These are phyloP conservation scores for Cystobasidium tubakii DNA, from an alignment of 768 basidiomycete species.

Conservation along the genomic window DNA sequence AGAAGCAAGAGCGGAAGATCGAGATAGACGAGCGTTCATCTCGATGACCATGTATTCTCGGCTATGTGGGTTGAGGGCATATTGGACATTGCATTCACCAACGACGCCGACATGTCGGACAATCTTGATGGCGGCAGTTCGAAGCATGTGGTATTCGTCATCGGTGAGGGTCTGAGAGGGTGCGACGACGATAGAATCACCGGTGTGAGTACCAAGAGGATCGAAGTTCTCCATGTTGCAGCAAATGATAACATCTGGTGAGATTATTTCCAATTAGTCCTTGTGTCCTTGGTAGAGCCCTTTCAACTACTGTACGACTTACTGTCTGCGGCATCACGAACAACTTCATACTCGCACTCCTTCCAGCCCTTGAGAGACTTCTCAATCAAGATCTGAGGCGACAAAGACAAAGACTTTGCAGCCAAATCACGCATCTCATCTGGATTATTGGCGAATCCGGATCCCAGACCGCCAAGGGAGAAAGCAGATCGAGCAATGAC, in stretches of 20 bases:
- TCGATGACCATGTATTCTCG: constrained; percentile 98
- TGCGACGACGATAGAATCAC: constrained; percentile 98
- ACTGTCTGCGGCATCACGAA: constrained; percentile 85
- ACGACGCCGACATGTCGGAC: constrained; percentile 66
- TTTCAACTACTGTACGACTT: not conserved
- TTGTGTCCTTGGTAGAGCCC: constrained; percentile 54
- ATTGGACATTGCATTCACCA: constrained; percentile 96
- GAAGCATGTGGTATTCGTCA: constrained; percentile 82
- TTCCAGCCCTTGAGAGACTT: constrained; percentile 99
- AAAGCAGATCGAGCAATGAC: constrained; percentile 91
- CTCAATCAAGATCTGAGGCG: constrained; percentile 93
- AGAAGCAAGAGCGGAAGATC: constrained; percentile 77
- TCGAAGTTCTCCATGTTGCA: constrained; percentile 99
- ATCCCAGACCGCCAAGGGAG: constrained; percentile 95
- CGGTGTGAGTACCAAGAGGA: constrained; percentile 96
- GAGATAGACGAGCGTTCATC: constrained; percentile 45
- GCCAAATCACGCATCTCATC: constrained; percentile 91
- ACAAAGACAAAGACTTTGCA: constrained; percentile 80
- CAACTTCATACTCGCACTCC: constrained; percentile 98
- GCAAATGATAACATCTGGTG: constrained; percentile 84
- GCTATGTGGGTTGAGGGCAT: constrained; percentile 86
- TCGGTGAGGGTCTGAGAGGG: constrained; percentile 96
- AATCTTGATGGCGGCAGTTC: constrained; percentile 93
- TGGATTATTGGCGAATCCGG: constrained; percentile 90
- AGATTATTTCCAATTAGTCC: not conserved